Percentiles rank a stretch among this genome's conserved stretches.
Conservation (phyloP, 495 filamentous ascomycete species). For the Articulospora tetracladia region DNA sequence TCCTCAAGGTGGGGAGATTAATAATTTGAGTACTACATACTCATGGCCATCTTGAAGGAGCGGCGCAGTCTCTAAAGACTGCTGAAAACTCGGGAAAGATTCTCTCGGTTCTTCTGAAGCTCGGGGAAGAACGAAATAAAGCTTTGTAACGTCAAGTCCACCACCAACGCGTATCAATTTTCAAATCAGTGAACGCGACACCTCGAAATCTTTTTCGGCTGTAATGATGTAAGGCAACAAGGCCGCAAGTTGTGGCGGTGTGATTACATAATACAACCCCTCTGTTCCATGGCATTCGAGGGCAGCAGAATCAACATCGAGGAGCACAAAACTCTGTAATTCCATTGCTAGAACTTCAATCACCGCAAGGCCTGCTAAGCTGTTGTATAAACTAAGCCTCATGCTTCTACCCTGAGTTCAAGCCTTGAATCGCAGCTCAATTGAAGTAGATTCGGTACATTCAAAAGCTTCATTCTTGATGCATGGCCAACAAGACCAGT, state of each 20-base stretch:
- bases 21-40: constrained; percentile 15
- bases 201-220: background rate
- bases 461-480: too few species aligned
- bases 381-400: too few species aligned
- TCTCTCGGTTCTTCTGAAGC: background rate
- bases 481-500: too few species aligned
- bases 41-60: constrained; percentile 28
- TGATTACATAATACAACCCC: background rate
- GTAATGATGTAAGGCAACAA: background rate
- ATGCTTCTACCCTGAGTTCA: too few species aligned
- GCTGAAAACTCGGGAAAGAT: background rate
- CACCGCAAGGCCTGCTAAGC: too few species aligned
- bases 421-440: too few species aligned
- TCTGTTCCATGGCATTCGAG: background rate
- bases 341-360: background rate
- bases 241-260: background rate
- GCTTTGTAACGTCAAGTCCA: background rate
- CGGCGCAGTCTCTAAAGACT: constrained; percentile 12
- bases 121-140: background rate
- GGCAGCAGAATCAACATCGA: background rate
- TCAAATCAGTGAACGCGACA: background rate
- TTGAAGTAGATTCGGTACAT: too few species aligned
- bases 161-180: background rate
- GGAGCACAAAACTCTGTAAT: background rate
- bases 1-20: constrained; percentile 22